These are phyloP conservation scores for Fragilaria crotonensis DNA, from an alignment of 108 stramenopile genomes.

Conservation along the genomic window DNA sequence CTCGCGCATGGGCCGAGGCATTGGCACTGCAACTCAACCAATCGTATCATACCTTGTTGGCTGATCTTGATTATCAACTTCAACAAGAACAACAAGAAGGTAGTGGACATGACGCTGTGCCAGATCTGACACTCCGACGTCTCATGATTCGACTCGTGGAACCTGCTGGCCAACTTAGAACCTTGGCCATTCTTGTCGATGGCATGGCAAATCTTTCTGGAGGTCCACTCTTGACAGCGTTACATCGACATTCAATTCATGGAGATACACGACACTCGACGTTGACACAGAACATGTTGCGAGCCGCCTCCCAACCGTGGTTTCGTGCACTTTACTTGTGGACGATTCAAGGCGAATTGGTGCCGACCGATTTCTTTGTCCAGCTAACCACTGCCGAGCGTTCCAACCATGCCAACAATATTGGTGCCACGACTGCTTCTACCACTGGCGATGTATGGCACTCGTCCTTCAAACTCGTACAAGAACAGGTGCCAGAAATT, in stretches of 20 bases:
- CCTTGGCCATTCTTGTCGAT: conserved; percentile 74
- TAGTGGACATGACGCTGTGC: too few relatives aligned
- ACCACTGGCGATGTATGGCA: conserved; percentile 12
- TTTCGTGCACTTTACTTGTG: conserved; percentile 56
- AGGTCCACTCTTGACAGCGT: conserved; percentile 68
- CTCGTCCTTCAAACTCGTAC: neutral
- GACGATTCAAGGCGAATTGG: conserved; percentile 51
- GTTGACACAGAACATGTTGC: conserved; percentile 62
- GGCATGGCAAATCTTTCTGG: conserved; percentile 55
- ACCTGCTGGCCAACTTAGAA: conserved; percentile 46
- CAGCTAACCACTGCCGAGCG: too few relatives aligned
- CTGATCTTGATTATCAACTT: conserved; percentile 61
- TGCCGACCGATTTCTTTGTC: conserved; percentile 73
- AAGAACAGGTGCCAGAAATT: conserved; percentile 63
- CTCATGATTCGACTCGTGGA: conserved; percentile 54
- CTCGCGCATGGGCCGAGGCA: conserved; percentile 66
- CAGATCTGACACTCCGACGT: conserved; percentile 55
- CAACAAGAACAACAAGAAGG: conserved; percentile 4
- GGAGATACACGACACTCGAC: conserved; percentile 62
- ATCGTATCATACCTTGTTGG: conserved; percentile 62
- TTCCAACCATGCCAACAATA: too few relatives aligned
- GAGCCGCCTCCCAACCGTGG: conserved; percentile 57
- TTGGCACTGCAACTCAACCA: conserved; percentile 49
- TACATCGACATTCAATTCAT: conserved; percentile 72
- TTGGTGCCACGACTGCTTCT: too few relatives aligned